These are phyloP conservation scores for Trichosporon ovoides DNA, from an alignment of 1,284 basidiomycete genomes.

Conservation along the genomic window DNA sequence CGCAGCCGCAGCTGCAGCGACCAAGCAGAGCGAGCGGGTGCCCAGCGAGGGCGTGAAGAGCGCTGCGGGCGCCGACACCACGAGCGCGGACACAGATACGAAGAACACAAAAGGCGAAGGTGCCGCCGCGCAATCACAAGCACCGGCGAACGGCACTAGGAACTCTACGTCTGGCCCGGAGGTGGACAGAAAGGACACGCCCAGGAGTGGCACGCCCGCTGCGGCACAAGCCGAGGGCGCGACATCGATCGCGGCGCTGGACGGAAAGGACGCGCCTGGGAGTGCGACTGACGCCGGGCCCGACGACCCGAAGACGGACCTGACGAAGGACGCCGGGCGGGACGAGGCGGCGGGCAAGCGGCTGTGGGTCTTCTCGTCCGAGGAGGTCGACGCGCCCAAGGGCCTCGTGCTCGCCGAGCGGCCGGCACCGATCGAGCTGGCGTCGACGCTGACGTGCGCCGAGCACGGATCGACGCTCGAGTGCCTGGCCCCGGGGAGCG, in stretches of 20 bases:
- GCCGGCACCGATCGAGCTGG: constrained; percentile 12
- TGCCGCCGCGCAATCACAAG: too few relatives aligned
- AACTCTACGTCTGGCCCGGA: too few relatives aligned
- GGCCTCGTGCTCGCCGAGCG: constrained; percentile 4
- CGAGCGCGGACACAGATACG: neutral
- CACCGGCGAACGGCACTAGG: too few relatives aligned
- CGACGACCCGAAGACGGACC: neutral
- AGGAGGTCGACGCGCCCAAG: neutral
- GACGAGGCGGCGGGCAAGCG: neutral
- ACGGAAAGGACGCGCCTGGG: neutral
- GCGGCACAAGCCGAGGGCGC: too few relatives aligned
- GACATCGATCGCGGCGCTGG: neutral
- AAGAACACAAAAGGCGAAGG: neutral
- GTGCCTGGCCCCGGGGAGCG: constrained; percentile 9
- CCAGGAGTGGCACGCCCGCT: too few relatives aligned
- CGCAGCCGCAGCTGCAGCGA: neutral
- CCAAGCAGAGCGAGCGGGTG: too few relatives aligned
- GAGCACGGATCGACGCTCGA: constrained; percentile 11
- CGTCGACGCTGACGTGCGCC: constrained; percentile 13
- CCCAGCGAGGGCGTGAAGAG: too few relatives aligned
- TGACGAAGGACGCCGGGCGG: constrained; percentile 10
- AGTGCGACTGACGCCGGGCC: neutral
- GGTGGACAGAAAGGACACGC: too few relatives aligned
- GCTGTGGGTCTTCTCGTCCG: constrained; percentile 18
- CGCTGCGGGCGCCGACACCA: neutral